A percentile compares a stretch with the other conserved stretches of the same genome.
phyloP scores from a whole-genome alignment of 75 land plant species.

The Sequoia sempervirens region DNA sequence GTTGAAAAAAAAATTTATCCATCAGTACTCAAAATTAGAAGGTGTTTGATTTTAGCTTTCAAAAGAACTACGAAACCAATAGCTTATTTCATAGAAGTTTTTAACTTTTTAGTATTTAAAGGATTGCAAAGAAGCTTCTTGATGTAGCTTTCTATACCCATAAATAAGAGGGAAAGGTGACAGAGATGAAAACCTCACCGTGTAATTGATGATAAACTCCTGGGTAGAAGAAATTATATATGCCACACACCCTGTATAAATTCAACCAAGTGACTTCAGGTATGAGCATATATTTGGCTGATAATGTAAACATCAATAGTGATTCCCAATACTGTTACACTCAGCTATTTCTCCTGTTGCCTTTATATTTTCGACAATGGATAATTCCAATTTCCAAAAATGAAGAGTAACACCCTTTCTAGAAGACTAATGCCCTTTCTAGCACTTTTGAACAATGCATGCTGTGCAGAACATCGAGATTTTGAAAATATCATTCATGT shows the following conservation, averaged over 20 bases:
- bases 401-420: background rate
- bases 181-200: conserved; percentile 15
- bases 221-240: conserved; percentile 31
- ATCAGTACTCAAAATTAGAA: background rate
- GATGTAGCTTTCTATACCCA: background rate
- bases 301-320: background rate
- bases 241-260: conserved; percentile 23
- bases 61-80: background rate
- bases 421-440: background rate
- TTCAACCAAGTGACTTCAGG: background rate
- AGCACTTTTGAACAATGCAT: background rate
- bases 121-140: background rate
- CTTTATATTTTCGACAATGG: background rate
- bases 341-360: background rate
- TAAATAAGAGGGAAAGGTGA: background rate
- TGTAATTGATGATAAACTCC: conserved; percentile 26
- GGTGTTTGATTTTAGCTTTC: background rate
- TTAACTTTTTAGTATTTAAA: background rate
- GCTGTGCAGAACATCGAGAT: background rate
- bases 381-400: background rate
- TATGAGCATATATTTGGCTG: background rate
- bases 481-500: background rate
- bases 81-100: background rate
- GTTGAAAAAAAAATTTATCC: background rate
- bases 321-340: background rate